Base-by-base conservation (phyloP, 1,284 basidiomycete genomes). In the Fomitopsis schrenkii region DNA sequence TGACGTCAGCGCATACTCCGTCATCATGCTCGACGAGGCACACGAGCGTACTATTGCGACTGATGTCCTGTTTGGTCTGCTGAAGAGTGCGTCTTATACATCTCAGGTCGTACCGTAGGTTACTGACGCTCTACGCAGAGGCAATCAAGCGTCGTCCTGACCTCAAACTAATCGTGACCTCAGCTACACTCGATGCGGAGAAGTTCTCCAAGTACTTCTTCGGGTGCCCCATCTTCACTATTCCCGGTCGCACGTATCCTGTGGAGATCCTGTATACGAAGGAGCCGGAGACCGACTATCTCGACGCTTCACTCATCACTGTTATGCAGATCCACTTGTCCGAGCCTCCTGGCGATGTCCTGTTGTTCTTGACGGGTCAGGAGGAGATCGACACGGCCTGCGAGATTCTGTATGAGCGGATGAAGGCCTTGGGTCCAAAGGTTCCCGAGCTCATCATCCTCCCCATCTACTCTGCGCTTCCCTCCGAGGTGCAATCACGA, bases 151-250 rank as follows among this genome's bases (percentile, higher is more conserved):
- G 94, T 48, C 87, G 97, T 59, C 90, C 95, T 2, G 97, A 99
- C 73, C 85, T 99, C 64, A 99, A 98, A 74, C 83, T 99, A 46
- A 99, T 99, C 67, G 96, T 98, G 63, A 99, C 97, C 0, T 99
- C 97, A 0, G 97, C 97, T 1, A 99, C 97, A 0, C 82, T 99
- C n/a, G 97, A 99, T 70, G 97, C 97, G 46, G 96, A 97, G 73
- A 99, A 99, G 80, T 99, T 99, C 77, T 96, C 96, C 8, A 95
- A 94, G 70, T 99, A 99, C 83, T 99, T 99, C 82, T 97, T 90
- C 74, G 94, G 93, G 22, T 98, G 96, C 76, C 97, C 97, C 12
- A 98, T 99, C 77, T 98, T 99, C 82, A 98, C 96, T n/a, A 98
- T 99, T 67, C 97, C 97, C 15, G 97, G 97, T 66, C 90, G 96